Evolutionary conservation across 805 yeast species (phyloP).

Genomic region (Ogataea pini): DNA sequence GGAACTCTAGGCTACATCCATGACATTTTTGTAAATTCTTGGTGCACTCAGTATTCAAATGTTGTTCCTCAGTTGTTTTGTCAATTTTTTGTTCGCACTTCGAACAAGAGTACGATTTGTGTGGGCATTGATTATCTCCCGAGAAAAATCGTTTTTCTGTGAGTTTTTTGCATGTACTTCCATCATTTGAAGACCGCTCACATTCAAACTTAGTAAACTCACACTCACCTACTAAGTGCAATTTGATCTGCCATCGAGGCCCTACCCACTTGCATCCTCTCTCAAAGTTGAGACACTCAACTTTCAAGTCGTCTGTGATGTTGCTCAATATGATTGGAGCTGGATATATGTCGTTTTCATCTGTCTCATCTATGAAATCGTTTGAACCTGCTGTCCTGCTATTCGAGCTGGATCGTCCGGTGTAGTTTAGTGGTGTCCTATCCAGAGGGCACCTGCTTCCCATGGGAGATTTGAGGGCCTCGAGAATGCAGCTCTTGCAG

Average conservation of each 20-base stretch:
- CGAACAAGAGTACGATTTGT: conserved; percentile 37
- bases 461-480: conserved; percentile 42
- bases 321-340: conserved; percentile 62
- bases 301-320: conserved; percentile 60
- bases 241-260: conserved; percentile 57
- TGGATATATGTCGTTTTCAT: conserved; percentile 39
- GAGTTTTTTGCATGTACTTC: conserved; percentile 20
- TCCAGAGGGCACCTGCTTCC: conserved; percentile 59
- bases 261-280: conserved; percentile 62
- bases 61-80: conserved; percentile 35
- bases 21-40: conserved; percentile 39
- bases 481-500: conserved; percentile 55
- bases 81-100: conserved; percentile 38
- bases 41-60: conserved; percentile 41
- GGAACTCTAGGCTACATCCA: conserved; percentile 46
- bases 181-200: conserved; percentile 17
- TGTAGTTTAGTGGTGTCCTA: conserved; percentile 45
- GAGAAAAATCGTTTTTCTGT: conserved; percentile 23
- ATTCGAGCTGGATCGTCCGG: conserved; percentile 10
- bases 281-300: conserved; percentile 50
- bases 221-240: conserved; percentile 48
- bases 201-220: conserved; percentile 41
- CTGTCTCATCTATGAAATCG: conserved; percentile 11
- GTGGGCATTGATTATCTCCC: conserved; percentile 39
- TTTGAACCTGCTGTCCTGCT: conserved; percentile 3